phyloP scores from a whole-genome alignment of 345 rosid genomes.

The Syzygium aqueum region DNA sequence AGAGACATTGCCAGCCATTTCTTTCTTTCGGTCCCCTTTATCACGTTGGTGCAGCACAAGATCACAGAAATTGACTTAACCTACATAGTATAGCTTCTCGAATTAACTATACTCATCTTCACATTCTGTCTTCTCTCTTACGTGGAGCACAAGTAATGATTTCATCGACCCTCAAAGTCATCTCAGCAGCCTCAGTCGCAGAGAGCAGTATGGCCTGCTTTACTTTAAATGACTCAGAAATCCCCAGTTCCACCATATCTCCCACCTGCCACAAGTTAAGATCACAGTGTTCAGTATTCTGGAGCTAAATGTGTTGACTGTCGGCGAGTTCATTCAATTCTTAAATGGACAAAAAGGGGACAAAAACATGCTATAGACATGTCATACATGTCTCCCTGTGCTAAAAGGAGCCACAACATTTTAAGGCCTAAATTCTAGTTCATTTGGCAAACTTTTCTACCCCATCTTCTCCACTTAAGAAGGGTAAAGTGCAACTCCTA shows the following conservation, averaged over 20 bases:
- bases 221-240: slow-evolving; percentile 87
- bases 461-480: slow-evolving; percentile 1
- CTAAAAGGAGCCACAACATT: neutral
- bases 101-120: neutral
- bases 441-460: neutral
- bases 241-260: slow-evolving; percentile 75
- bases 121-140: slow-evolving; percentile 62
- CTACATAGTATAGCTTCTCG: neutral
- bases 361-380: neutral
- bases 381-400: neutral
- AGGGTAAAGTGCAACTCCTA: neutral
- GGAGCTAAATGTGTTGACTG: neutral
- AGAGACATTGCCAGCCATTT: neutral
- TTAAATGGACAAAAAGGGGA: neutral
- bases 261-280: slow-evolving; percentile 45
- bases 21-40: neutral
- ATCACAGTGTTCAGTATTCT: neutral
- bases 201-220: slow-evolving; percentile 91
- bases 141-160: slow-evolving; percentile 45
- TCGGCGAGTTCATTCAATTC: neutral
- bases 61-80: neutral
- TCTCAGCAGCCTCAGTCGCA: slow-evolving; percentile 87
- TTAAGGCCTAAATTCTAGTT: neutral
- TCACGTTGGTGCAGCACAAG: neutral
- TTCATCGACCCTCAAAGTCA: slow-evolving; percentile 45